phyloP scores from a whole-genome alignment of 495 filamentous ascomycete genomes.

The Podospora anserina region DNA sequence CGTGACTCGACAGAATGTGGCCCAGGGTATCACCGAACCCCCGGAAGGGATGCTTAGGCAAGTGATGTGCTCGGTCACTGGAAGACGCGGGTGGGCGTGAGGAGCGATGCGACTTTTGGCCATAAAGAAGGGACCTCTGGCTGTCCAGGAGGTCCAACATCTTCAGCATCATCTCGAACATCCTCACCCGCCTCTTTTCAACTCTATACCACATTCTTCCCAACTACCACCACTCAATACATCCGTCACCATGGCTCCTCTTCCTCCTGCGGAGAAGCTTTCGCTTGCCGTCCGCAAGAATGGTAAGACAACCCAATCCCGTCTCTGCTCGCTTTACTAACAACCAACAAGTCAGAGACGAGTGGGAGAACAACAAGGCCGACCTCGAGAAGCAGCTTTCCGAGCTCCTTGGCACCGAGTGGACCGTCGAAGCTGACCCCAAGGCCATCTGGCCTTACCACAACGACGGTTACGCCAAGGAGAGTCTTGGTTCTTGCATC shows the following conservation, averaged over 20 bases:
- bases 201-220: not conserved
- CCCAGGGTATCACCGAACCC: not conserved
- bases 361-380: conserved; percentile 47
- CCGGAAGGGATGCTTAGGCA: no score
- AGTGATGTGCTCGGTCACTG: not conserved
- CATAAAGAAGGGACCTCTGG: not conserved
- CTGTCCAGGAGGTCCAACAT: not conserved
- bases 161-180: conserved; percentile 5
- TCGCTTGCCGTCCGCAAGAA: conserved; percentile 54
- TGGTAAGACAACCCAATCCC: conserved; percentile 30
- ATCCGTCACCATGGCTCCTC: conserved; percentile 34
- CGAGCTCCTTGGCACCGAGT: conserved; percentile 41
- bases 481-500: conserved; percentile 45
- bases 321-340: not conserved
- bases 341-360: conserved; percentile 45
- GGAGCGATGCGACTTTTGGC: not conserved
- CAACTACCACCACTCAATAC: not conserved
- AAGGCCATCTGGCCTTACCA: conserved; percentile 49
- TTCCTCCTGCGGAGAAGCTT: conserved; percentile 49
- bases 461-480: conserved; percentile 45
- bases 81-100: not conserved
- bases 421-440: conserved; percentile 49
- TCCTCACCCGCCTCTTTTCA: not conserved
- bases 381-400: conserved; percentile 44
- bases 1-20: not conserved